phyloP scores from a whole-genome alignment of 1,284 basidiomycete species.

The Trametes hirsuta region DNA sequence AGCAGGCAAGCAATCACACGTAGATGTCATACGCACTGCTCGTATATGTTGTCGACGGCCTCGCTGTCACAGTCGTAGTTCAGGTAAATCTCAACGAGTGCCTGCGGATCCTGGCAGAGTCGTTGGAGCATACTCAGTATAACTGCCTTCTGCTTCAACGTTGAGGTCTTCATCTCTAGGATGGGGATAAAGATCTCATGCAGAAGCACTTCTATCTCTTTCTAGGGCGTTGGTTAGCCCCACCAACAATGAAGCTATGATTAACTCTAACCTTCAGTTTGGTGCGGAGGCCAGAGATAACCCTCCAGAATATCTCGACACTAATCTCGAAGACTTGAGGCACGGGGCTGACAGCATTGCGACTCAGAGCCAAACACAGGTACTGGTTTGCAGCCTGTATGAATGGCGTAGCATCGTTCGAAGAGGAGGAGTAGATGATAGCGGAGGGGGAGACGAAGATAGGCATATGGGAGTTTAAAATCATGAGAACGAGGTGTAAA shows the following conservation, averaged over 20 bases:
- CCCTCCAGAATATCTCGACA: conserved; percentile 98
- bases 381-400: conserved; percentile 94
- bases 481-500: conserved; percentile 90
- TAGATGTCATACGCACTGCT: conserved; percentile 63
- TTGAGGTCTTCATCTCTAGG: conserved; percentile 97
- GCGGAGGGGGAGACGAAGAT: conserved; percentile 86
- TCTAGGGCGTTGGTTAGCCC: conserved; percentile 50
- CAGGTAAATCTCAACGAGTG: conserved; percentile 94
- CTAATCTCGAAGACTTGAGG: conserved; percentile 98
- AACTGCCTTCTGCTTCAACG: conserved; percentile 91
- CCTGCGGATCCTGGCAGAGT: conserved; percentile 93
- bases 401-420: conserved; percentile 85
- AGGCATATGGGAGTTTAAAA: conserved; percentile 89
- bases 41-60: conserved; percentile 94
- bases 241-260: background rate
- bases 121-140: conserved; percentile 87
- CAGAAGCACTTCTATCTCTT: conserved; percentile 98
- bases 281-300: conserved; percentile 90
- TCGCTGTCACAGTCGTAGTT: conserved; percentile 98
- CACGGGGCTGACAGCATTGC: conserved; percentile 95
- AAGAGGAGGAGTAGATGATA: conserved; percentile 87
- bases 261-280: conserved; percentile 80
- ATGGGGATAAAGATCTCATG: conserved; percentile 99
- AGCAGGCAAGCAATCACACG: background rate
- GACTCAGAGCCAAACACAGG: conserved; percentile 89